phyloP scores from a whole-genome alignment of 345 rosid genomes.

The Pistacia integerrima region DNA sequence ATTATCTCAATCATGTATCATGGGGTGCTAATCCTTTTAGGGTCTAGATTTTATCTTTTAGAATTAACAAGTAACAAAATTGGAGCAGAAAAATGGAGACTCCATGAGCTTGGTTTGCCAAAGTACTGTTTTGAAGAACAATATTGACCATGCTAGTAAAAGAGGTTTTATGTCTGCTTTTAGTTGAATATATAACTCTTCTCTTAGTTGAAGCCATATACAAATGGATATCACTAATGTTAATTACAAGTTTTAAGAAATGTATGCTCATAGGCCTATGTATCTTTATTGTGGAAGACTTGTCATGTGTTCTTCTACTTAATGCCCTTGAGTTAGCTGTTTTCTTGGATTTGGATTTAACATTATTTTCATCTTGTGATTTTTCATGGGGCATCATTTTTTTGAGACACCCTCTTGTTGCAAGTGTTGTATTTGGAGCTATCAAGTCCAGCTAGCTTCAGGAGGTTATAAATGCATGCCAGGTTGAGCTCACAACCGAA shows the following conservation, averaged over 20 bases:
- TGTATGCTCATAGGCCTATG: neutral
- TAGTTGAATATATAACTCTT: neutral
- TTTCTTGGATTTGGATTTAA: neutral
- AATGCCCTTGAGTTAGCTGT: neutral
- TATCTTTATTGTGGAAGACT: neutral
- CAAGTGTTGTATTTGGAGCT: slow-evolving; percentile 52
- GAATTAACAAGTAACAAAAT: no score
- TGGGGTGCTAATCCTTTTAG: no score
- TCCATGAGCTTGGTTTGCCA: no score
- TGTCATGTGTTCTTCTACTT: neutral
- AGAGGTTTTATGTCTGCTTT: neutral
- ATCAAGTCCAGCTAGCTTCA: slow-evolving; percentile 53
- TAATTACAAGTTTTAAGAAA: neutral
- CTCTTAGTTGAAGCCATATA: neutral
- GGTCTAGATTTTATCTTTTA: no score
- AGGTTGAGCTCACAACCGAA: slow-evolving; percentile 40
- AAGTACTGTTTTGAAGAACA: neutral
- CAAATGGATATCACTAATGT: neutral
- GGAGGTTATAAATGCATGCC: slow-evolving; percentile 42
- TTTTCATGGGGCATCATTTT: slow-evolving; percentile 35
- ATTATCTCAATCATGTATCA: no score
- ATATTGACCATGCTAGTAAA: neutral
- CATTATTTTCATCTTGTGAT: neutral
- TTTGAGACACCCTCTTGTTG: slow-evolving; percentile 52
- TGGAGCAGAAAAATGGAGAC: no score